Evolutionary conservation across 345 rosid genomes (phyloP).

Genomic region (Lumnitzera littorea): DNA sequence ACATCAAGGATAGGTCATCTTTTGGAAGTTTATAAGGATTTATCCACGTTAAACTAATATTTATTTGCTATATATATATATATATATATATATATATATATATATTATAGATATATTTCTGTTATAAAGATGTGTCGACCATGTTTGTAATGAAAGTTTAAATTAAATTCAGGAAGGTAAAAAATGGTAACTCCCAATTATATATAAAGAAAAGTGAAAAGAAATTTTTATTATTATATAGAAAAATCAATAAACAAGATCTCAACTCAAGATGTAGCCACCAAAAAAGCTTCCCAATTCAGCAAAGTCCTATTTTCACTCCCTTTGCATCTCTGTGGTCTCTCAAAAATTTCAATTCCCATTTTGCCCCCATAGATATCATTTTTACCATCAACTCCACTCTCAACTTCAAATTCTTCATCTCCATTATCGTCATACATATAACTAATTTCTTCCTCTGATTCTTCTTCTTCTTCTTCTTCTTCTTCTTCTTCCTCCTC

Average conservation of each 20-base stretch:
- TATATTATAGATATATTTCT: too few species aligned
- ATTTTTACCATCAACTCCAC: conserved; percentile 6
- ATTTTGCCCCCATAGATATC: conserved; percentile 4
- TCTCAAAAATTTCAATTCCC: conserved; percentile 21
- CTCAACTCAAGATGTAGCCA: conserved; percentile 47
- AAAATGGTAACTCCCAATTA: neutral
- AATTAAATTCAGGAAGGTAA: neutral
- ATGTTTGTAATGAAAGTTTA: neutral
- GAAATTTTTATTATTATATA: conserved; percentile 5
- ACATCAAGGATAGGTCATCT: too few species aligned
- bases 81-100: too few species aligned
- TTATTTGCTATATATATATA: neutral
- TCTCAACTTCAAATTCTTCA: too few species aligned
- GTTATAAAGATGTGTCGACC: too few species aligned
- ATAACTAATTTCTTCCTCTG: conserved; percentile 1
- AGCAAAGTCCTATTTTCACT: conserved; percentile 34
- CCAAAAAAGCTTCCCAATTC: conserved; percentile 50
- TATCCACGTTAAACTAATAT: too few species aligned
- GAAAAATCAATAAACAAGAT: conserved; percentile 6
- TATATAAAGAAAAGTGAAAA: neutral
- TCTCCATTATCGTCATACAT: too few species aligned
- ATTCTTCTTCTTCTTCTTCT: conserved; percentile 8
- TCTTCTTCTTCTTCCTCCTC: conserved; percentile 12
- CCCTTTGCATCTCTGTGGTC: conserved; percentile 36
- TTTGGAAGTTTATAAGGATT: too few species aligned